Base-by-base conservation (phyloP, 1,284 basidiomycete genomes). In the Irpex rosettiformis region DNA sequence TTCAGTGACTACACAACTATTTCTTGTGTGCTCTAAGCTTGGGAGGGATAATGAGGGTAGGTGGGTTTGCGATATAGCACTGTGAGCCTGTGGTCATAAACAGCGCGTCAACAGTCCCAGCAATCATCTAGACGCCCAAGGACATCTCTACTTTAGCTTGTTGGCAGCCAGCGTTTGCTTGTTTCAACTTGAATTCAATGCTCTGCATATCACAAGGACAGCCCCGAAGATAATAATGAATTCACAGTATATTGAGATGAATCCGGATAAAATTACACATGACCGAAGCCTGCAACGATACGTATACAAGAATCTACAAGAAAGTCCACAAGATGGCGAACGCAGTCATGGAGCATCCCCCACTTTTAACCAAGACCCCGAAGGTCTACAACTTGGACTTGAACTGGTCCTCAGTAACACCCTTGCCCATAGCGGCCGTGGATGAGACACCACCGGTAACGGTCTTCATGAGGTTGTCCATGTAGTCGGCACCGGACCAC, bases 401-500 rank as follows among this genome's bases (percentile, higher is more conserved):
- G 76, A 97, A 98, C 75, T 98, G 95, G 30, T 86, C 75, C 77
- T 98, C 96, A 0, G 95, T 97, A 16, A 96, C 93, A 60, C 94
- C 94, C 69, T 87, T 86, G 60, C 95, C 95, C 95, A 98, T 97
- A 18, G 96, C 94, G 8, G 94, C 86, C 11, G 94, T 98, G 37
- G 92, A 94, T n/a, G 93, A 95, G 61, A 97, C 84, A 61, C 96
- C 95, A 47, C 95, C 95, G 42, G 94, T 96, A 51, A 96, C 91
- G 5, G 95, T 95, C 84, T 94, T 96, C 76, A 97, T 84, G 63
- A 96, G 76, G 64, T 85, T 88, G 75, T 98, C 96, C 53, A 93
- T 90, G 70, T 93, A 96, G 73, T 97, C 94, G 16, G 91, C 95
- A 48, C 95, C 95, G 62, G 90, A 93, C 95, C 95, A 98, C 89